These are phyloP conservation scores for Pyrenula aspistea DNA, from an alignment of 495 filamentous ascomycete genomes.

Conservation along the genomic window DNA sequence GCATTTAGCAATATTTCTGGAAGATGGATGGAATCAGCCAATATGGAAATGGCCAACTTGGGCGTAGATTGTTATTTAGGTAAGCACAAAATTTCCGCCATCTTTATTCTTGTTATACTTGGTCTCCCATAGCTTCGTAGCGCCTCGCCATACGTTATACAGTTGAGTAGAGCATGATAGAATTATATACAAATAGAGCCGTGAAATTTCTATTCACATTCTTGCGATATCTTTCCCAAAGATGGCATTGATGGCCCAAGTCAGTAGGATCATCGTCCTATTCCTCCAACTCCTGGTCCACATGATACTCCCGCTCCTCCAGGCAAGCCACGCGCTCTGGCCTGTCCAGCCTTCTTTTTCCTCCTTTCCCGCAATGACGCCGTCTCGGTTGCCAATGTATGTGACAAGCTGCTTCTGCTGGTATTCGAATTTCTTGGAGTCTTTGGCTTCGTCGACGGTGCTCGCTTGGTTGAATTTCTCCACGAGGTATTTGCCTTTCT, in stretches of 20 bases:
- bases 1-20: too few species aligned
- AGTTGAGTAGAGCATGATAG: neutral
- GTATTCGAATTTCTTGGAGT: conserved; percentile 5
- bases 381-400: conserved; percentile 10
- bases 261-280: conserved; percentile 10
- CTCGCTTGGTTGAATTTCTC: neutral
- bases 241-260: conserved; percentile 10
- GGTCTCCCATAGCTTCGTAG: too few species aligned
- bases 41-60: too few species aligned
- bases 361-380: conserved; percentile 9
- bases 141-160: too few species aligned
- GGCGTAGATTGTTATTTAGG: too few species aligned
- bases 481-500: conserved; percentile 18
- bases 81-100: too few species aligned
- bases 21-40: too few species aligned
- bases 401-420: conserved; percentile 8
- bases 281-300: conserved; percentile 17
- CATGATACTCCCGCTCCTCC: conserved; percentile 11
- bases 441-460: neutral
- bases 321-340: conserved; percentile 13
- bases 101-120: too few species aligned
- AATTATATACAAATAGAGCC: neutral
- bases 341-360: conserved; percentile 12
- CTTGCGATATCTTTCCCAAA: conserved; percentile 8
- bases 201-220: neutral